These are phyloP conservation scores for Litsea cubeba DNA, from an alignment of 164 flowering plant species.

Conservation along the genomic window DNA sequence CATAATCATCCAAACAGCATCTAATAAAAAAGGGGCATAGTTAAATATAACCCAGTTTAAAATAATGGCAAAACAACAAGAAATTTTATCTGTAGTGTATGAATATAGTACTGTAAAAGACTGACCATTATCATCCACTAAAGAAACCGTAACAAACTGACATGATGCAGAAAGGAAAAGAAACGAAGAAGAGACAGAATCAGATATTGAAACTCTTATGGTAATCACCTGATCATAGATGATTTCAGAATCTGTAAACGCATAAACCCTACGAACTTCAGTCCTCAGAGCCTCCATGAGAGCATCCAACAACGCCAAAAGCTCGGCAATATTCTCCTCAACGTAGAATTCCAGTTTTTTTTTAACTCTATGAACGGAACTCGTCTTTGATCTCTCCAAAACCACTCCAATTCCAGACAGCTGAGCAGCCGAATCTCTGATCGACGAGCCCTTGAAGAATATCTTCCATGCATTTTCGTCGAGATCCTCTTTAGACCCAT, in stretches of 20 bases:
- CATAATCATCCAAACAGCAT: no score
- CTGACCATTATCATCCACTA: neutral
- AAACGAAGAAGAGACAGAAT: neutral
- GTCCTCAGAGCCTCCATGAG: conserved; percentile 46
- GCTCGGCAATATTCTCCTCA: conserved; percentile 70
- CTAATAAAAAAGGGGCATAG: neutral
- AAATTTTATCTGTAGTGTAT: neutral
- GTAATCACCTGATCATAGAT: conserved; percentile 58
- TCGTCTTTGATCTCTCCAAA: conserved; percentile 40
- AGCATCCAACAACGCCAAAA: conserved; percentile 84
- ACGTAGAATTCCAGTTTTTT: conserved; percentile 81
- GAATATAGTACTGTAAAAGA: neutral
- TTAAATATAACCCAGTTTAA: neutral
- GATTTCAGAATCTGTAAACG: conserved; percentile 65
- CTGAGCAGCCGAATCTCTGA: conserved; percentile 45
- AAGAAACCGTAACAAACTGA: neutral
- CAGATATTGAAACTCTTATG: neutral
- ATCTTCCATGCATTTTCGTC: conserved; percentile 54
- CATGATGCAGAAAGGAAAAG: neutral
- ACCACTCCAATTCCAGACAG: conserved; percentile 82
- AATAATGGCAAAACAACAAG: neutral
- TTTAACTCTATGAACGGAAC: conserved; percentile 53
- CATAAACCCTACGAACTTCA: conserved; percentile 41
- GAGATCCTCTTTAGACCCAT: conserved; percentile 23
- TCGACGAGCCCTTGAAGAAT: conserved; percentile 78